phyloP scores from a whole-genome alignment of 345 rosid species.

The Laguncularia racemosa region DNA sequence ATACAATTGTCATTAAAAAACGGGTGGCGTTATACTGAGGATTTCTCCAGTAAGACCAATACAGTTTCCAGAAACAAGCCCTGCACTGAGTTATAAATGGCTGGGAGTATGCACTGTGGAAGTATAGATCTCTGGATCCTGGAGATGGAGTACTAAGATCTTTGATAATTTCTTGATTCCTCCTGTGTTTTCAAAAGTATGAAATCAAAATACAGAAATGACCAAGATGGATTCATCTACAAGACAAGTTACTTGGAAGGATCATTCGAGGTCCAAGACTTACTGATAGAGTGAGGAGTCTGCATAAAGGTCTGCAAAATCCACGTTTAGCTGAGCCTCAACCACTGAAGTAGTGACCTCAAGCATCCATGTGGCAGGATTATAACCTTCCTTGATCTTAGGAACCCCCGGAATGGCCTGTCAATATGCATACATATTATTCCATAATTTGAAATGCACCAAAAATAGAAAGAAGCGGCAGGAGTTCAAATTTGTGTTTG shows the following conservation, averaged over 20 bases:
- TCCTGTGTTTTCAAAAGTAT: slow-evolving; percentile 22
- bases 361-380: slow-evolving; percentile 96
- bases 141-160: slow-evolving; percentile 43
- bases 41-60: slow-evolving; percentile 64
- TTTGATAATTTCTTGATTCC: slow-evolving; percentile 43
- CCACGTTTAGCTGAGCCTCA: slow-evolving; percentile 8
- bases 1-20: slow-evolving; percentile 33
- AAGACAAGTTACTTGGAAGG: not conserved
- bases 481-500: too few relatives aligned
- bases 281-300: slow-evolving; percentile 12
- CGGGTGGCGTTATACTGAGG: slow-evolving; percentile 60
- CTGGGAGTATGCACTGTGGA: slow-evolving; percentile 47
- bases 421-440: not conserved
- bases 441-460: not conserved
- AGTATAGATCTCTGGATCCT: slow-evolving; percentile 43
- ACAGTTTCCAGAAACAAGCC: slow-evolving; percentile 74
- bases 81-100: slow-evolving; percentile 37
- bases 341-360: slow-evolving; percentile 19
- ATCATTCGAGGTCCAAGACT: not conserved
- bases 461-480: too few relatives aligned
- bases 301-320: slow-evolving; percentile 5
- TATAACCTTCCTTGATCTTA: slow-evolving; percentile 52
- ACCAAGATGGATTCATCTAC: not conserved
- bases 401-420: slow-evolving; percentile 68
- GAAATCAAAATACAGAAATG: too few relatives aligned